These are phyloP conservation scores for Bauhinia variegata DNA, from an alignment of 306 rosid genomes.

Conservation along the genomic window DNA sequence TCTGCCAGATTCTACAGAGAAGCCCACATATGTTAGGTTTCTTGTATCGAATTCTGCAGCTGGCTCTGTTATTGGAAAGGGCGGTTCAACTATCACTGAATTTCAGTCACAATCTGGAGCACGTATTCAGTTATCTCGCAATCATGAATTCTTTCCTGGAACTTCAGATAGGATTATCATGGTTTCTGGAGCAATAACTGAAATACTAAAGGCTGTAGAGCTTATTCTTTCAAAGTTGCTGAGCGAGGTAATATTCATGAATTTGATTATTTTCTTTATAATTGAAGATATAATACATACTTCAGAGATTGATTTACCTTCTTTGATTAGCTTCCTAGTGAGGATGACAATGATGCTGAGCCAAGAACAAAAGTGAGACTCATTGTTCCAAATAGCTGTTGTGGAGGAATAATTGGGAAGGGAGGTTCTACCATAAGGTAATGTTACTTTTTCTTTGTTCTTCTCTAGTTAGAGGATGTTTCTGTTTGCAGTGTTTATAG, in stretches of 20 bases:
- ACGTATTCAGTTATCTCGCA: constrained; percentile 94
- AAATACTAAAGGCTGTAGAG: constrained; percentile 80
- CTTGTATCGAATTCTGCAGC: constrained; percentile 99
- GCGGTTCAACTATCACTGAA: constrained; percentile 99
- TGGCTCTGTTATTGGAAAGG: constrained; percentile 99
- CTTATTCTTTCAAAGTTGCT: constrained; percentile 86
- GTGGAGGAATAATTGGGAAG: constrained; percentile 99
- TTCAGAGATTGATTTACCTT: constrained; percentile 34
- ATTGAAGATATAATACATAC: constrained; percentile 15
- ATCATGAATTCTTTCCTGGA: constrained; percentile 97
- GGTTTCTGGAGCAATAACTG: constrained; percentile 88
- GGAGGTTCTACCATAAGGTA: constrained; percentile 99
- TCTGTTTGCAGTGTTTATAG: constrained; percentile 31
- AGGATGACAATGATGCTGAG: constrained; percentile 83
- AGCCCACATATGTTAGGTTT: constrained; percentile 87
- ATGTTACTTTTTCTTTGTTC: constrained; percentile 29
- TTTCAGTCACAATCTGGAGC: constrained; percentile 99
- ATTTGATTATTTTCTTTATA: constrained; percentile 34
- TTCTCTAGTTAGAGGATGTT: constrained; percentile 3
- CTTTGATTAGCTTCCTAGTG: constrained; percentile 68
- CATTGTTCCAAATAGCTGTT: constrained; percentile 91
- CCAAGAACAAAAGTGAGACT: constrained; percentile 89
- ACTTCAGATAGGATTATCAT: constrained; percentile 97
- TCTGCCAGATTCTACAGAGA: constrained; percentile 74
- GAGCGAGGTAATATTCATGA: constrained; percentile 74